phyloP scores from a whole-genome alignment of 208 protist species.

The Trypanosoma lewisi region DNA sequence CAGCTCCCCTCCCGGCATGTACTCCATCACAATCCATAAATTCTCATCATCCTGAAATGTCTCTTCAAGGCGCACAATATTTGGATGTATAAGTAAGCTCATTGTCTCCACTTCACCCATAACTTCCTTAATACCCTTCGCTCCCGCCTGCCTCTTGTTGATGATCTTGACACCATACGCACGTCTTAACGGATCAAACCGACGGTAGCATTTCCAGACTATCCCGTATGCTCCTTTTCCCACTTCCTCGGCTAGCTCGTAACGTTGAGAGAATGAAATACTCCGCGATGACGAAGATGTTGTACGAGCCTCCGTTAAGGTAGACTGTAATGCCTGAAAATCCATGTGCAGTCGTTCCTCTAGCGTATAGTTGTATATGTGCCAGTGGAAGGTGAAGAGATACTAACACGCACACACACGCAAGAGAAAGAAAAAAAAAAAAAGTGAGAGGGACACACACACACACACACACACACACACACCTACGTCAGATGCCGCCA shows the following conservation, averaged over 20 bases:
- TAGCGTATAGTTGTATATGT: no score
- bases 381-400: neutral
- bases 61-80: slow-evolving; percentile 89
- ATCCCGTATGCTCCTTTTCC: slow-evolving; percentile 84
- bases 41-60: slow-evolving; percentile 72
- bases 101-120: slow-evolving; percentile 92
- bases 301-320: slow-evolving; percentile 27
- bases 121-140: slow-evolving; percentile 63
- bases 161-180: slow-evolving; percentile 83
- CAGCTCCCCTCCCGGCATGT: slow-evolving; percentile 75
- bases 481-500: neutral
- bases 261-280: slow-evolving; percentile 41
- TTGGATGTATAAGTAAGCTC: slow-evolving; percentile 85
- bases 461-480: neutral
- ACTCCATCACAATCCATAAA: slow-evolving; percentile 93
- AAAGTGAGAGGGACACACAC: slow-evolving; percentile 11
- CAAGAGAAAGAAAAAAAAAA: slow-evolving; percentile 13
- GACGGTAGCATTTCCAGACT: slow-evolving; percentile 65
- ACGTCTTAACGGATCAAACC: slow-evolving; percentile 31
- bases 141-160: slow-evolving; percentile 63
- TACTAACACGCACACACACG: neutral
- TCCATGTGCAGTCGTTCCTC: slow-evolving; percentile 49
- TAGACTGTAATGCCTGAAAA: slow-evolving; percentile 72
- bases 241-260: slow-evolving; percentile 63
- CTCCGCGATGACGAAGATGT: slow-evolving; percentile 14